Evolutionary conservation across 1,139 yeast species (phyloP).

Genomic region (Yamadazyma diospyri): DNA sequence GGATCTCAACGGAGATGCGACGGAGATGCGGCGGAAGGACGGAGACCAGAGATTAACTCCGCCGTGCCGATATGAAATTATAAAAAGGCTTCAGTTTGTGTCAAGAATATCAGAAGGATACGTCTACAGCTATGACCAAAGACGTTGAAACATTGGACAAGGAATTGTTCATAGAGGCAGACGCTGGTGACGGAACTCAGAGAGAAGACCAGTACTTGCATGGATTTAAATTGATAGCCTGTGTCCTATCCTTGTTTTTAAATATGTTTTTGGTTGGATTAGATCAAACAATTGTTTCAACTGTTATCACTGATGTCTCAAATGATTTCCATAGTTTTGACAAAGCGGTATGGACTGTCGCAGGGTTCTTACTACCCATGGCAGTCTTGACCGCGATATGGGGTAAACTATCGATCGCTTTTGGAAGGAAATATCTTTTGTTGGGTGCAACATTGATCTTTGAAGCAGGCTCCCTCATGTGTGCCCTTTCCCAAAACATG

Average conservation of each 20-base stretch:
- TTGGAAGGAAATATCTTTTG: conserved; percentile 43
- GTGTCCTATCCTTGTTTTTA: conserved; percentile 25
- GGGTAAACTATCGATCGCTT: conserved; percentile 43
- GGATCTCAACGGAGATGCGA: no score
- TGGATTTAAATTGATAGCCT: conserved; percentile 25
- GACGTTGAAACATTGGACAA: no score
- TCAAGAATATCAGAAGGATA: no score
- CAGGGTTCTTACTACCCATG: conserved; percentile 52
- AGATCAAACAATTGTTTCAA: conserved; percentile 40
- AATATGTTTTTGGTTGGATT: conserved; percentile 37
- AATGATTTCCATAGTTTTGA: conserved; percentile 42
- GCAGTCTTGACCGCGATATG: conserved; percentile 36
- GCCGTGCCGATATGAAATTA: no score
- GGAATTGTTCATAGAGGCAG: conserved; percentile 33
- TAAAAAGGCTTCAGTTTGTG: no score
- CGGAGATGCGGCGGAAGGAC: no score
- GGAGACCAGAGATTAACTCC: no score
- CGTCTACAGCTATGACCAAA: no score
- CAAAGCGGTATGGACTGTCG: conserved; percentile 57
- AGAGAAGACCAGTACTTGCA: conserved; percentile 36
- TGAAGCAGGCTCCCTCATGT: conserved; percentile 37
- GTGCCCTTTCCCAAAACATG: conserved; percentile 35
- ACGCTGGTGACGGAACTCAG: conserved; percentile 43
- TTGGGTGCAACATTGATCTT: conserved; percentile 31
- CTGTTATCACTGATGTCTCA: conserved; percentile 35